Base-by-base conservation (phyloP, 345 rosid species). In the Euphorbia lathyris region DNA sequence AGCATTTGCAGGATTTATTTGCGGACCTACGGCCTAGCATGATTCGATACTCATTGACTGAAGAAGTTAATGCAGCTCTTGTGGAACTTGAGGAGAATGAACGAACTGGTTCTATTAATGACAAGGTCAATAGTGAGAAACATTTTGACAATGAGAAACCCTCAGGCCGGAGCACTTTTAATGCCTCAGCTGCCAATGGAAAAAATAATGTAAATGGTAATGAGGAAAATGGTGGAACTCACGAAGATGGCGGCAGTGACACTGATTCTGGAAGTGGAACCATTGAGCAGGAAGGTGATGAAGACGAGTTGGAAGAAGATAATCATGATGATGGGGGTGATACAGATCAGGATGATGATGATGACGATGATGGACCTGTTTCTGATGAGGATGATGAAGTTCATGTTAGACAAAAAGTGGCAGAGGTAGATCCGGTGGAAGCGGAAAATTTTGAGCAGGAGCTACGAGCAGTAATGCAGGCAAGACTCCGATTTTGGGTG, bases 401-500 rank as follows among this genome's bases (percentile, higher is more conserved):
- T 65, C 96, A 72, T 69, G 87, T 96, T 51, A 90, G 96, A 78
- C 98, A 90, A 82, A 89, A 84, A 77, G 80, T 83, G 36, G 83
- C 94, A 1, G 87, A 88, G 72, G 89, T 87, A 48, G 95, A 96
- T 73, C 97, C 90, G 69, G 79, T 72, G 75, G 99, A 96, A 81
- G 80, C 79, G 60, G 89, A 88, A 0, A 84, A 78, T 80, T 96
- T 96, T 77, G 98, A 90, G 67, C 83, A 80, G 88, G 98, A 92
- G 81, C 86, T 96, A 48, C 82, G 85, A 80, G 97, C 99, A 76
- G 92, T 92, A 50, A 77, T 95, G 81, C 97, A 95, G 90, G 97
- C 80, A 86, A 79, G 87, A 59, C 69, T 57, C 19, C 1, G 17
- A 48, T 77, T 8, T 10, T 42, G 52, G 17, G 45, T 72, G 25